phyloP scores from a whole-genome alignment of 2,329 filamentous ascomycete genomes.

The Stagonosporopsis tanaceti region DNA sequence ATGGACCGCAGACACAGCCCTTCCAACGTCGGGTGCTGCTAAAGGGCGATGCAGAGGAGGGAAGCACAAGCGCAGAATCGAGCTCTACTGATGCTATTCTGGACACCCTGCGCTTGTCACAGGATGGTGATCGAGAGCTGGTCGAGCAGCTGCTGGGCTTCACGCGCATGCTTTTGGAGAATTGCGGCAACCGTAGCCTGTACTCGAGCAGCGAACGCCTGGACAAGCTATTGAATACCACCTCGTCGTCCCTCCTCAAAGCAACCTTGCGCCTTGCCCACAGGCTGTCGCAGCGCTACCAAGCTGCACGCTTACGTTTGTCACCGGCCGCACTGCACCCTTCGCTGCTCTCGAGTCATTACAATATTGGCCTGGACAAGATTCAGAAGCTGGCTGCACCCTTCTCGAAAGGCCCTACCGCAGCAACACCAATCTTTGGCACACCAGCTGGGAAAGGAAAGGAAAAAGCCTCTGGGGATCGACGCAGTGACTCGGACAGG shows the following conservation, averaged over 20 bases:
- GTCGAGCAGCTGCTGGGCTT: conserved; percentile 84
- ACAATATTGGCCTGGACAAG: conserved; percentile 74
- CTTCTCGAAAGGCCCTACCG: conserved; percentile 73
- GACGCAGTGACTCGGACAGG: conserved; percentile 45
- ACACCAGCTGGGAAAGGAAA: conserved; percentile 74
- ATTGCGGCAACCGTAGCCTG: conserved; percentile 95
- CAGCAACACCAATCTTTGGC: conserved; percentile 59
- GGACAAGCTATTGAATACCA: conserved; percentile 88
- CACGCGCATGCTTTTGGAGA: conserved; percentile 86
- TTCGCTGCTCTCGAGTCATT: conserved; percentile 83
- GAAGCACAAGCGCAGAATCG: conserved; percentile 29
- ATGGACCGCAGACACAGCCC: conserved; percentile 80
- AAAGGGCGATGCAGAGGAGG: conserved; percentile 62
- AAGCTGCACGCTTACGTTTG: conserved; percentile 83
- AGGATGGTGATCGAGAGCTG: conserved; percentile 81
- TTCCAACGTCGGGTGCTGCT: conserved; percentile 74
- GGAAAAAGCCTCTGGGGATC: conserved; percentile 67
- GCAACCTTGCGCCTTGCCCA: conserved; percentile 81
- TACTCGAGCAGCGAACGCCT: conserved; percentile 93
- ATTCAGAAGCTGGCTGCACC: conserved; percentile 84
- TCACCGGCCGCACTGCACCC: conserved; percentile 71
- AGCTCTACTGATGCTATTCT: conserved; percentile 58
- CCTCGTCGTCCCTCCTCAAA: conserved; percentile 79
- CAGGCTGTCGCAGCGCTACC: conserved; percentile 89
- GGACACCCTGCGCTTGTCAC: conserved; percentile 67